These are phyloP conservation scores for Petrea volubilis DNA, from an alignment of 257 asterid species.

Conservation along the genomic window DNA sequence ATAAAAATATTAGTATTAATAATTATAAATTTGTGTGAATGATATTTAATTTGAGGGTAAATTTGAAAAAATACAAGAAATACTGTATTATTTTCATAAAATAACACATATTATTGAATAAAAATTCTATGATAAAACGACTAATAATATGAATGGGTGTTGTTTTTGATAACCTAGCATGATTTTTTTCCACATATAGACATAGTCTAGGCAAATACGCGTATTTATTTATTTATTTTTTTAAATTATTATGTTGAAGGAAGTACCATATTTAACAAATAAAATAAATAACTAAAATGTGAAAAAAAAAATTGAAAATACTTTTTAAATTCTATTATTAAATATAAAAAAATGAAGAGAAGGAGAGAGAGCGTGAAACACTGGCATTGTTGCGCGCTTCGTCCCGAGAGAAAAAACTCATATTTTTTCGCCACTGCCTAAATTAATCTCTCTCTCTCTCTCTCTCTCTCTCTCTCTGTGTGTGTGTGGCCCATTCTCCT, in stretches of 20 bases:
- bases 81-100: no score
- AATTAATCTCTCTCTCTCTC: conserved; percentile 27
- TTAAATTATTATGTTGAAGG: not conserved
- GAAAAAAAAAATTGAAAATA: not conserved
- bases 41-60: no score
- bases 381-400: conserved; percentile 28
- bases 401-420: conserved; percentile 30
- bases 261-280: not conserved
- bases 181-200: not conserved
- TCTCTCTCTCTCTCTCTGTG: conserved; percentile 23
- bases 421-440: conserved; percentile 24
- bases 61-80: no score
- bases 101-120: no score
- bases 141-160: no score
- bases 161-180: not conserved
- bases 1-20: no score
- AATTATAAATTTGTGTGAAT: no score
- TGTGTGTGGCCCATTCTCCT: conserved; percentile 18
- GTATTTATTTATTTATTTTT: not conserved
- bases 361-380: conserved; percentile 32
- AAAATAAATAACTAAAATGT: not conserved
- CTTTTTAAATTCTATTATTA: not conserved
- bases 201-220: not conserved
- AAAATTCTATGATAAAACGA: no score
- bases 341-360: not conserved